phyloP scores from a whole-genome alignment of 1,139 yeast genomes.

The Blastobotrys malaysiensis region DNA sequence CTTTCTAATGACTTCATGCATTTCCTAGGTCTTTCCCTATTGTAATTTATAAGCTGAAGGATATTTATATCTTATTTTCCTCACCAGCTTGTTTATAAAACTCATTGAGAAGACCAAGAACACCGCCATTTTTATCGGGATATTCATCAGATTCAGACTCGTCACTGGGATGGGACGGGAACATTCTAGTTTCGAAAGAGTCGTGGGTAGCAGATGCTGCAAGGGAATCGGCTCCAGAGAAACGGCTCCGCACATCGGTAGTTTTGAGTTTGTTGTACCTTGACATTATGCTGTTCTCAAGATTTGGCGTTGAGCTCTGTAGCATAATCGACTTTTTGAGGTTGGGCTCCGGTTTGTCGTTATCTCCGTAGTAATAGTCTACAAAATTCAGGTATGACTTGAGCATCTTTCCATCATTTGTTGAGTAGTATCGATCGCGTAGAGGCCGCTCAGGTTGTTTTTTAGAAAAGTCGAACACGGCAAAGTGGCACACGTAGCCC shows the following conservation, averaged over 20 bases:
- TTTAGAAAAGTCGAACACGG: slow-evolving; percentile 77
- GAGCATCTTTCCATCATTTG: slow-evolving; percentile 83
- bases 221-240: neutral
- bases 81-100: slow-evolving; percentile 47
- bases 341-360: neutral
- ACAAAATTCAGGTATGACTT: slow-evolving; percentile 82
- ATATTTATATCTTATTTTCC: slow-evolving; percentile 15
- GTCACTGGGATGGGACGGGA: neutral
- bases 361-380: slow-evolving; percentile 64
- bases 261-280: slow-evolving; percentile 13
- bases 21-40: neutral
- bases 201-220: slow-evolving; percentile 10
- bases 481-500: slow-evolving; percentile 91
- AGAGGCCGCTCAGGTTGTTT: slow-evolving; percentile 32
- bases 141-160: slow-evolving; percentile 3
- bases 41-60: neutral
- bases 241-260: neutral
- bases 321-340: neutral
- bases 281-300: slow-evolving; percentile 30
- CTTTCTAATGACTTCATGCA: neutral
- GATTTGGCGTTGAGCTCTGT: slow-evolving; percentile 7
- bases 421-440: slow-evolving; percentile 35
- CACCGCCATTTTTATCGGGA: slow-evolving; percentile 44
- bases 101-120: slow-evolving; percentile 76
- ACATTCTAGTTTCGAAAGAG: slow-evolving; percentile 1